These are phyloP conservation scores for Themeda triandra DNA, from an alignment of 176 grass and related monocot genomes.

Conservation along the genomic window DNA sequence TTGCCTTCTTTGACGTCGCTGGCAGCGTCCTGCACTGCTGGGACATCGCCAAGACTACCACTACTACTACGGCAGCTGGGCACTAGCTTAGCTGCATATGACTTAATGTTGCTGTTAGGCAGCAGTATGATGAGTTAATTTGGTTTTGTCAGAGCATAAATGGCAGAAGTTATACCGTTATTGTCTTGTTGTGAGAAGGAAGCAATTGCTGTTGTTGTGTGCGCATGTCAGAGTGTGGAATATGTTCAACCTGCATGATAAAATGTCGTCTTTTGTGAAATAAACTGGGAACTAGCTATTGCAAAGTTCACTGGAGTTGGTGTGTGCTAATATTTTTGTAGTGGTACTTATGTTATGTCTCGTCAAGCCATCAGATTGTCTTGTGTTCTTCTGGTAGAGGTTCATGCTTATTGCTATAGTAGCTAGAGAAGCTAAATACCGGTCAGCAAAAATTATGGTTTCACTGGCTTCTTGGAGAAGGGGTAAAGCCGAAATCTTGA, in stretches of 20 bases:
- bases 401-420: too few species aligned
- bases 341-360: too few species aligned
- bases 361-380: too few species aligned
- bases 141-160: not conserved
- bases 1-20: constrained; percentile 63
- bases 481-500: too few species aligned
- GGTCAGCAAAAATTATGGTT: too few species aligned
- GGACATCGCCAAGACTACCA: constrained; percentile 45
- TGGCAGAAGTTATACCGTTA: not conserved
- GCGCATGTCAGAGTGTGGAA: not conserved
- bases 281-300: not conserved
- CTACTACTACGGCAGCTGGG: not conserved
- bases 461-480: too few species aligned
- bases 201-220: not conserved
- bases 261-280: not conserved
- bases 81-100: not conserved
- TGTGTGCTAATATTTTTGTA: too few species aligned
- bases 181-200: not conserved
- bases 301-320: too few species aligned
- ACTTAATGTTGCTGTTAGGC: not conserved
- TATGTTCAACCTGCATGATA: too few species aligned
- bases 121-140: not conserved
- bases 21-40: constrained; percentile 62
- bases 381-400: too few species aligned
- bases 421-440: too few species aligned